phyloP scores from a whole-genome alignment of 2,329 filamentous ascomycete genomes.

The Xylariomycetidae sp. region DNA sequence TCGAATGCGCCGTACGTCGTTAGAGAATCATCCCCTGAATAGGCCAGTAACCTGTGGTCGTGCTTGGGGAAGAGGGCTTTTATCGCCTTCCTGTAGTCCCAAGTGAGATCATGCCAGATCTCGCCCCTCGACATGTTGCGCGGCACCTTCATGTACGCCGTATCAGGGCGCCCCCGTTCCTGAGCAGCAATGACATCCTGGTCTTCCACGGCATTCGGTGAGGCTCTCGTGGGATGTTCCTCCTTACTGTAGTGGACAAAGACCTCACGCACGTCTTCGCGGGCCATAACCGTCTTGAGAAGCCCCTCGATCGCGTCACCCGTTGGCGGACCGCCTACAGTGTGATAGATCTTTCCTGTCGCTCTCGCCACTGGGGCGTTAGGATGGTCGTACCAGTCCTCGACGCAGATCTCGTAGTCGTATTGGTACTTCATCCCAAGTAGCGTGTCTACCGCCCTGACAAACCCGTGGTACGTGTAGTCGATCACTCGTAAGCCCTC shows the following conservation, averaged over 20 bases:
- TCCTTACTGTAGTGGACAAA: conserved; percentile 16
- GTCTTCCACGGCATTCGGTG: conserved; percentile 7
- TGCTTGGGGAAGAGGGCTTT: too few species aligned
- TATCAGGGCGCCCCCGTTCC: conserved; percentile 5
- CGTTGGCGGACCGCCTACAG: neutral
- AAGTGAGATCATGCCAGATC: too few species aligned
- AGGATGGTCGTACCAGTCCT: conserved; percentile 10
- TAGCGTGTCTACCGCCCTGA: conserved; percentile 11
- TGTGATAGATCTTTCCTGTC: conserved; percentile 9
- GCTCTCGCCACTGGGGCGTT: conserved; percentile 1
- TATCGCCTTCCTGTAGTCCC: too few species aligned
- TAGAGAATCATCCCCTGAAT: too few species aligned
- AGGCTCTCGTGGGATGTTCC: conserved; percentile 4
- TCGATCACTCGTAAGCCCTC: neutral
- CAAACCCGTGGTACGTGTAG: conserved; percentile 6
- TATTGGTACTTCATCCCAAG: conserved; percentile 6
- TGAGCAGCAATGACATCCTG: conserved; percentile 11
- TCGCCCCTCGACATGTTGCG: too few species aligned
- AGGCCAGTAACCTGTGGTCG: too few species aligned
- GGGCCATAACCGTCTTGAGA: conserved; percentile 8
- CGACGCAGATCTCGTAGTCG: conserved; percentile 13
- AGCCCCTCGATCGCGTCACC: conserved; percentile 7
- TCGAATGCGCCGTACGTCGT: too few species aligned
- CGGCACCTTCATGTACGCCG: conserved; percentile 21
- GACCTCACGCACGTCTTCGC: neutral